A percentile compares a stretch with the other conserved stretches of the same genome.
phyloP scores from a whole-genome alignment of 805 yeast genomes.

The Pichia eremophila region DNA sequence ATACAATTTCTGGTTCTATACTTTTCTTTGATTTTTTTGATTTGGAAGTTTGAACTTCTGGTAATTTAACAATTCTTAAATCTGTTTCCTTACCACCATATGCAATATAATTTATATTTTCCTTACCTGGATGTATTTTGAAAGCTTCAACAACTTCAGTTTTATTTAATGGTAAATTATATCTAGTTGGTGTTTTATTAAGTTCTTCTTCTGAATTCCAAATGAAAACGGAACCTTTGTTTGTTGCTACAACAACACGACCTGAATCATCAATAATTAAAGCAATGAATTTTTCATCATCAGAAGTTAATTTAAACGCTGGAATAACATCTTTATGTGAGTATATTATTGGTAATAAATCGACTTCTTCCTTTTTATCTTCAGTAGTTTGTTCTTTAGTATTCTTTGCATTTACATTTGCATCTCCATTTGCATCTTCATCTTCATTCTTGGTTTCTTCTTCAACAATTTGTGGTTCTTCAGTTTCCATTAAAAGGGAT shows the following conservation, averaged over 20 bases:
- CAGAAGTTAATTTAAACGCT: neutral
- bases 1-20: conserved; percentile 28
- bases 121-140: conserved; percentile 7
- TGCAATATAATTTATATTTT: conserved; percentile 51
- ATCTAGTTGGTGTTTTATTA: conserved; percentile 20
- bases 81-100: conserved; percentile 84
- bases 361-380: neutral
- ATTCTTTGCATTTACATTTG: neutral
- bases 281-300: conserved; percentile 12
- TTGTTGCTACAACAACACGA: conserved; percentile 4
- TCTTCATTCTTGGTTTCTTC: neutral
- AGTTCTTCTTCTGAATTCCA: conserved; percentile 10
- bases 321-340: conserved; percentile 1
- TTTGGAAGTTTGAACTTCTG: conserved; percentile 3
- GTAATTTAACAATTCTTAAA: conserved; percentile 38
- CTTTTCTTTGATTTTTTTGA: neutral
- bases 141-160: conserved; percentile 26
- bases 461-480: neutral
- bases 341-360: conserved; percentile 4
- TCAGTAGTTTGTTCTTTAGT: neutral
- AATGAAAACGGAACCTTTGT: conserved; percentile 11
- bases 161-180: conserved; percentile 21
- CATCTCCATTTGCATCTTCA: neutral
- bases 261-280: conserved; percentile 14
- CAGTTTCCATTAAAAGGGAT: conserved; percentile 4